Evolutionary conservation across 1,284 basidiomycete genomes (phyloP).

Genomic region (Amylostereum areolatum): DNA sequence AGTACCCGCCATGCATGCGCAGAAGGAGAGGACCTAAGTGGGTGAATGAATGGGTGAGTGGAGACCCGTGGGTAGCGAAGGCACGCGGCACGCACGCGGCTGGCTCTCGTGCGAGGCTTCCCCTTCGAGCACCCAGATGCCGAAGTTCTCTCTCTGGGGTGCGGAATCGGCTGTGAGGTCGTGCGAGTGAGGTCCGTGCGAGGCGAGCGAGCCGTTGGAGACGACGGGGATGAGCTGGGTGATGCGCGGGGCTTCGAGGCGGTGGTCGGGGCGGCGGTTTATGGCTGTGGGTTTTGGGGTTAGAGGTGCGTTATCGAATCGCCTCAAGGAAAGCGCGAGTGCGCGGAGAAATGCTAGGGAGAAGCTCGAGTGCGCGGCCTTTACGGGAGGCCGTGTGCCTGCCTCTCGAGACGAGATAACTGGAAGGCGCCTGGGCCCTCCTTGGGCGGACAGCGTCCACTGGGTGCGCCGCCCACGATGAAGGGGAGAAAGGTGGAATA

Average conservation of each 20-base stretch:
- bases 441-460: no score
- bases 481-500: not conserved
- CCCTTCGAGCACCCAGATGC: constrained; percentile 7
- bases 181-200: constrained; percentile 2
- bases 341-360: not conserved
- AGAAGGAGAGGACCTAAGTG: constrained; percentile 29
- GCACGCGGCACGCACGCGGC: constrained; percentile 2
- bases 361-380: not conserved
- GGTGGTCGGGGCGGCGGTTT: constrained; percentile 32
- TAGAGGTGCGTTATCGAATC: not conserved
- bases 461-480: not conserved
- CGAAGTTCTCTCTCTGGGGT: constrained; percentile 3
- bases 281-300: constrained; percentile 14
- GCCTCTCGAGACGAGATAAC: not conserved
- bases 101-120: constrained; percentile 9
- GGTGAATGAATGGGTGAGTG: not conserved
- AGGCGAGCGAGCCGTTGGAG: constrained; percentile 13
- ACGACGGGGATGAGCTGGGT: constrained; percentile 38
- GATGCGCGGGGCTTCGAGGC: constrained; percentile 31
- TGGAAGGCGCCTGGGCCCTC: no score
- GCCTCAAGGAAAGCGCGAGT: not conserved
- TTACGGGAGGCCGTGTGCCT: not conserved
- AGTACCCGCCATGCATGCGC: constrained; percentile 33
- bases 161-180: not conserved
- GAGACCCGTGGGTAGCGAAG: not conserved